phyloP scores from a whole-genome alignment of 257 asterid species.

The Penstemon eatonii region DNA sequence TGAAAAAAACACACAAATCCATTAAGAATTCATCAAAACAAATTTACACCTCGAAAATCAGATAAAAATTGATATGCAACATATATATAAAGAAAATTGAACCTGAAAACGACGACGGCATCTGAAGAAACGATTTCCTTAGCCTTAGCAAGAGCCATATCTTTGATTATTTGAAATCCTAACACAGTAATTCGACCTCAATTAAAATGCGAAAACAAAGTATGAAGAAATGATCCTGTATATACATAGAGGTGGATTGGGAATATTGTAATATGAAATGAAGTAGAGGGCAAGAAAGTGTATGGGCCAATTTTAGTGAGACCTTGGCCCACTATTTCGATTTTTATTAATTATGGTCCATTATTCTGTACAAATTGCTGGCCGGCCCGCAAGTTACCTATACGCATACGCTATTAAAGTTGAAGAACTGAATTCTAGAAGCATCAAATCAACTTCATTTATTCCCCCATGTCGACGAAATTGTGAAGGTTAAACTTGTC shows the following conservation, averaged over 20 bases:
- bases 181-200: neutral
- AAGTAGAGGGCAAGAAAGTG: neutral
- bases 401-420: too few species aligned
- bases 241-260: too few species aligned
- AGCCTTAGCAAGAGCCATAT: slow-evolving; percentile 75
- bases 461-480: too few species aligned
- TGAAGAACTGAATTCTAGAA: too few species aligned
- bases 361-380: too few species aligned
- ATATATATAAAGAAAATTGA: neutral
- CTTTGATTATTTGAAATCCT: neutral
- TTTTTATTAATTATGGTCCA: too few species aligned
- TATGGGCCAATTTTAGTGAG: neutral
- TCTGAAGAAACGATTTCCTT: slow-evolving; percentile 68
- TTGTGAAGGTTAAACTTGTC: too few species aligned
- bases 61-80: neutral
- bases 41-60: slow-evolving; percentile 9
- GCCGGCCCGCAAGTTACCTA: too few species aligned
- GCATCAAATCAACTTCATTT: too few species aligned
- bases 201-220: neutral
- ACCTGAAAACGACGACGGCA: slow-evolving; percentile 87
- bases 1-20: slow-evolving; percentile 15
- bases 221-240: neutral
- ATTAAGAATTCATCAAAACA: neutral
- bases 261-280: too few species aligned
- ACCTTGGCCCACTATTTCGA: too few species aligned